Base-by-base conservation (phyloP, 208 protist genomes). In the Blastocrithidia nonstop region DNA sequence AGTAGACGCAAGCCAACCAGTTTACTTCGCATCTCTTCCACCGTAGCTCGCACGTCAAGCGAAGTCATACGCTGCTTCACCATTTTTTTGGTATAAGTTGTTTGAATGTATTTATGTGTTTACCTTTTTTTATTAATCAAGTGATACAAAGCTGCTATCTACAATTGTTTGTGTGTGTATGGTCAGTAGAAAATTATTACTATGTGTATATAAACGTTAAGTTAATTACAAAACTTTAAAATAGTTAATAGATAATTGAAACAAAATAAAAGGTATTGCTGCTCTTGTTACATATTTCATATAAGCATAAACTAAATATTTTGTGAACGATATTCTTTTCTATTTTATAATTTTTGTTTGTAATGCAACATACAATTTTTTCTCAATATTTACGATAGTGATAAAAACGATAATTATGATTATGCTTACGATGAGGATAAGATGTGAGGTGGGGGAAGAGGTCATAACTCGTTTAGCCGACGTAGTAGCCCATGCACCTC, bases 41-140 rank as follows among this genome's bases (percentile, higher is more conserved):
- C 78, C 9, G 82, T 80, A 4, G 80, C 84, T 28, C 80, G 61
- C 50, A 96, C 85, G 54, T 97, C 93, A 23, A 96, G 67, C 29
- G 88, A 67, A 5, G 87, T 94, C 71, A 96, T 93, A 40, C 87
- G 80, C 35, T 68, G 68, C 45, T 97, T 97, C 31, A 76, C 81
- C 73, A 84, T 92, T 13, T 49, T 71, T 16, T 7, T 37, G 26
- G 3, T 6, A 4, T 45, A 3, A 44, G 6, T 5, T 20, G 13
- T 28, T 16, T 36, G 8, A 42, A 5, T 48, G 28, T 41, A 32
- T 50, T 16, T 4, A 1, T 24, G 35, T 26, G 19, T 56, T 16
- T 56, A 36, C 43, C 33, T 54, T 17, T 46, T n/a, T 49, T 20
- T 54, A 26, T 57, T n/a, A n/a, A n/a, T n/a, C n/a, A n/a, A n/a